Percentiles rank a stretch among this genome's conserved stretches.
Evolutionary conservation across 495 filamentous ascomycete species (phyloP).

Genomic region (Baudoinia panamericana): DNA sequence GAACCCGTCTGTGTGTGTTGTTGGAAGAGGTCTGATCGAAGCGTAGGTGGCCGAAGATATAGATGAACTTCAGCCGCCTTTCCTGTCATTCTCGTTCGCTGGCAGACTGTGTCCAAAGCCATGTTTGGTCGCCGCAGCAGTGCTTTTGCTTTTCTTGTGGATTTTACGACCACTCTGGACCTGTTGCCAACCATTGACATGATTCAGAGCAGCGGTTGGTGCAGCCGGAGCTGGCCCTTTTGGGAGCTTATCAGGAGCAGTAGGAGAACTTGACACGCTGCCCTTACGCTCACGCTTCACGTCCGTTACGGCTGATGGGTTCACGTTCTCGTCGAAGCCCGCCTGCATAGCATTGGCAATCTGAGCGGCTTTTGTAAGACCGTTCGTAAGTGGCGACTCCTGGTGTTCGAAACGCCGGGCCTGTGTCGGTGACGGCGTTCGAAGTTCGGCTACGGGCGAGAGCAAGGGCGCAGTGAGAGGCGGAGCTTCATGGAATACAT

Average conservation of each 20-base stretch:
- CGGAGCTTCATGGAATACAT: conserved; percentile 3
- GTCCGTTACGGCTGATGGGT: not conserved
- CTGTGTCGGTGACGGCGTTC: conserved; percentile 34
- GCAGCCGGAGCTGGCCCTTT: not conserved
- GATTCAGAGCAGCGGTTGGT: not conserved
- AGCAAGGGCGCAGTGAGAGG: conserved; percentile 26
- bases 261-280: conserved; percentile 9
- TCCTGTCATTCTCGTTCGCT: conserved; percentile 30
- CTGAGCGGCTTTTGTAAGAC: conserved; percentile 10
- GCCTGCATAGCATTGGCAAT: conserved; percentile 10
- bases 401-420: conserved; percentile 7
- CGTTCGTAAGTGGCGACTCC: conserved; percentile 16
- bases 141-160: conserved; percentile 23
- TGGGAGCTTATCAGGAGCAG: conserved; percentile 1
- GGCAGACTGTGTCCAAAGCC: conserved; percentile 27
- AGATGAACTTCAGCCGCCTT: conserved; percentile 34
- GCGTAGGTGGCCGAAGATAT: too few species aligned
- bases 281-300: conserved; percentile 10
- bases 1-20: too few species aligned
- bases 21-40: too few species aligned
- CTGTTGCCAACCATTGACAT: conserved; percentile 25
- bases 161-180: conserved; percentile 21
- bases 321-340: conserved; percentile 9
- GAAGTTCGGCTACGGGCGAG: conserved; percentile 36
- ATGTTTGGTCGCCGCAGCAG: conserved; percentile 9